Evolutionary conservation across 202 grass and related monocot species (phyloP), one percentile per base, ranked within the genome.

Genomic region (Musa balbisiana): DNA sequence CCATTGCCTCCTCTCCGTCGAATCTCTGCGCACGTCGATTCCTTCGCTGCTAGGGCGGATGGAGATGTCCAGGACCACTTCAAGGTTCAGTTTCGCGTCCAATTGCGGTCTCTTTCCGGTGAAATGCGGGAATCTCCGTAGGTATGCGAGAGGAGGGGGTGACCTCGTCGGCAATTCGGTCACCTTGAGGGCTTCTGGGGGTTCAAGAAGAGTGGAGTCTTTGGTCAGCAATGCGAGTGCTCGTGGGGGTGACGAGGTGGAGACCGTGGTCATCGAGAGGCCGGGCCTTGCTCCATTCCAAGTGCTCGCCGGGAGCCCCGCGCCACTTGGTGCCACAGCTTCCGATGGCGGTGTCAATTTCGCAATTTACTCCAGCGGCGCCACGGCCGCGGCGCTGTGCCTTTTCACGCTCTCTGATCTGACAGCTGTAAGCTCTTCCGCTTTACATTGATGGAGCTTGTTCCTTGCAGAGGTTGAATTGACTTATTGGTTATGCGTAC

Each of bases 321-420:
- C 51, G 21, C 93, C 90, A 59, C 88, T 97, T 1, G 93, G 93
- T 3, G 80, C 92, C 64, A 90, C 84, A 52, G 76, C 87, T 71
- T 82, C 63, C 66, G 72, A 74, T 17, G 88, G 80, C 1, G 90
- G 88, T 52, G 88, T 97, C 82, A 97, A 97, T 79, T 97, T 97
- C 65, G 84, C 93, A 64, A 73, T 97, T 29, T 97, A 89, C 74
- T 97, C 94, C 25, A 23, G 67, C 43, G 80, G 64, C 55, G 93
- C 90, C 11, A 71, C 90, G n/a, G 84, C 90, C 2, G 90, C 85
- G 2, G 55, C 81, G 51, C 80, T 97, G 49, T 97, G 93, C 73
- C 86, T 97, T 78, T 97, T 93, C 86, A 78, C 90, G 49, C 88
- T 79, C 26, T 65, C 81, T 27, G 88, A 97, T 75, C 86, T 97